Conservation (phyloP, 2,329 filamentous ascomycete genomes). For the Truncatella angustata region DNA sequence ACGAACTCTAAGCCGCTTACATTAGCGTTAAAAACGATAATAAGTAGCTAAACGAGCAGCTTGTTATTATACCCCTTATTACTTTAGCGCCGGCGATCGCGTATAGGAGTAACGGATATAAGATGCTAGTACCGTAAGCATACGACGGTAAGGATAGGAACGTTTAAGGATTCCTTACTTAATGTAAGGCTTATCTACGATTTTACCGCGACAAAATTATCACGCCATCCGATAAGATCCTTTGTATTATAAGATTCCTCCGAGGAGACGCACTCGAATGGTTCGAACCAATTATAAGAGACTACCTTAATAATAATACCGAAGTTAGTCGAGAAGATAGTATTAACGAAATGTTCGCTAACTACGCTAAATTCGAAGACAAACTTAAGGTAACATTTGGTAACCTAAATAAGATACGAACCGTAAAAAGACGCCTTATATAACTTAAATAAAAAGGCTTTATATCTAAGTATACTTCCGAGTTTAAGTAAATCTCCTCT, state of each 20-base stretch:
- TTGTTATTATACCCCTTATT: background rate
- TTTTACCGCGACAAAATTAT: background rate
- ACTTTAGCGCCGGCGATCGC: background rate
- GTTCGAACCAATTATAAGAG: background rate
- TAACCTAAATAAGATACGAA: background rate
- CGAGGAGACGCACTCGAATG: background rate
- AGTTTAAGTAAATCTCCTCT: background rate
- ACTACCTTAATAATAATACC: background rate
- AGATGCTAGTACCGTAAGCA: background rate
- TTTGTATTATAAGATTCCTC: background rate
- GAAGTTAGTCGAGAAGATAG: background rate
- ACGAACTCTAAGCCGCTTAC: background rate
- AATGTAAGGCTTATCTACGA: background rate
- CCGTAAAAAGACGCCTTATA: background rate
- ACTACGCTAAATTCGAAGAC: background rate
- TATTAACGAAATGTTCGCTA: background rate
- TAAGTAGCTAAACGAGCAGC: background rate
- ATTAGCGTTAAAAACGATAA: background rate
- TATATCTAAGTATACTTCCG: background rate
- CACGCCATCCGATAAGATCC: background rate
- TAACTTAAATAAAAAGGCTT: background rate
- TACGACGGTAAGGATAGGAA: background rate
- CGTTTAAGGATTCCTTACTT: constrained; percentile 2
- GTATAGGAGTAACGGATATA: background rate
- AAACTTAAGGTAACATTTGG: background rate